phyloP scores from a whole-genome alignment of 805 yeast genomes.

The Debaryomyces tyrocola region DNA sequence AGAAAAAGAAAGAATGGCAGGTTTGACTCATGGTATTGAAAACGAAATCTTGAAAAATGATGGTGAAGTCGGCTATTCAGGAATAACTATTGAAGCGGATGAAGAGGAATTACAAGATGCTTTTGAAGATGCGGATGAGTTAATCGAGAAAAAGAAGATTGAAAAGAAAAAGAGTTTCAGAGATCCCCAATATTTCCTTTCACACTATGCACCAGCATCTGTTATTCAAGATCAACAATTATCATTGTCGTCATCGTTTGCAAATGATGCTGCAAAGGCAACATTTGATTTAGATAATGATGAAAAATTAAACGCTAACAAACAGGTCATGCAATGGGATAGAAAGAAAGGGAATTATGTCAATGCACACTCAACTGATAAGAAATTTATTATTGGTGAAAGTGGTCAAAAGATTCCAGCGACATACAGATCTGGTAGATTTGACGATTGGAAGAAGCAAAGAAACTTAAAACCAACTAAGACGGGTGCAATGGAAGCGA shows the following conservation, averaged over 20 bases:
- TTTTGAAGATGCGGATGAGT: slow-evolving; percentile 54
- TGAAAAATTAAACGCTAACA: slow-evolving; percentile 69
- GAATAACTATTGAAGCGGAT: slow-evolving; percentile 36
- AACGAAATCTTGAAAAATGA: slow-evolving; percentile 66
- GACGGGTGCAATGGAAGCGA: slow-evolving; percentile 55
- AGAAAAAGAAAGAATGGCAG: slow-evolving; percentile 74
- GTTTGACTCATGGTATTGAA: slow-evolving; percentile 69
- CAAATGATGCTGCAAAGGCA: slow-evolving; percentile 80
- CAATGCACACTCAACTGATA: slow-evolving; percentile 74
- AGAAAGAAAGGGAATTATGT: slow-evolving; percentile 87
- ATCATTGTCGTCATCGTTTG: slow-evolving; percentile 59
- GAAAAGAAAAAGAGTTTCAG: slow-evolving; percentile 53
- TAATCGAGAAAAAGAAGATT: slow-evolving; percentile 26
- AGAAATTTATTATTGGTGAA: slow-evolving; percentile 90
- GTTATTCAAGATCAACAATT: slow-evolving; percentile 81
- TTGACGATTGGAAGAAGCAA: slow-evolving; percentile 85
- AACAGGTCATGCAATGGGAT: slow-evolving; percentile 87
- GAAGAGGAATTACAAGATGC: slow-evolving; percentile 49
- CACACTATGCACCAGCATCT: slow-evolving; percentile 85
- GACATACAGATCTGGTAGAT: slow-evolving; percentile 84
- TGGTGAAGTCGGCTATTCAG: slow-evolving; percentile 48
- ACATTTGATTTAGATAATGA: slow-evolving; percentile 80
- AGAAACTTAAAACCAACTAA: slow-evolving; percentile 54
- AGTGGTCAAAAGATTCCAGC: slow-evolving; percentile 94
- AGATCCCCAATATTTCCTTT: slow-evolving; percentile 78